Evolutionary conservation across 2,329 filamentous ascomycete genomes (phyloP), one percentile per base, ranked within the genome.

Genomic region (Colletotrichum endophyticum): DNA sequence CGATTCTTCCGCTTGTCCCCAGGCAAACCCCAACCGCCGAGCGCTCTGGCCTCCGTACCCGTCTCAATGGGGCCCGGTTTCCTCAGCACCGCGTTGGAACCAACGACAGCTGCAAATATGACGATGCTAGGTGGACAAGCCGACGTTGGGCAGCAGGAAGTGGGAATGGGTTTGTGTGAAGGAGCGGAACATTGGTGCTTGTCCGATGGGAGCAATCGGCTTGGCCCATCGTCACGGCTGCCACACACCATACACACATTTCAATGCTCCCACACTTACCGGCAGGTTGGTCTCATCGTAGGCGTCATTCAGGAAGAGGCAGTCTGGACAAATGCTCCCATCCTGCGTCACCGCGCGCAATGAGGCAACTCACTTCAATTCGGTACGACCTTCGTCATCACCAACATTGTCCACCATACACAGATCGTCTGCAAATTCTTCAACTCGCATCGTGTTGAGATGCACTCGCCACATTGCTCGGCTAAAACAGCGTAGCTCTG

Each of bases 401-500:
- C 63, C 27, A 39, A 22, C 34, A 62, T 25, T 16, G 56, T n/a
- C 32, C 34, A 36, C 49, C 16, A 15, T 9, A 44, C 30, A 32
- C 63, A 34, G 39, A 68, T 76, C 27, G 64, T 30, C 63, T 30
- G 44, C 39, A 68, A 30, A 63, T 39, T 68, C 69, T 63, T 57
- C 63, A 64, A 32, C 57, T 12, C 28, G n/a, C 44, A 61, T 74
- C 44, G 44, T 27, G n/a, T 69, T 61, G 64, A 69, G 57, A 28
- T 66, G 59, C 34, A 61, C 44, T 76, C 22, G 74, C 74, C 74
- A 76, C 70, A 69, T 39, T 49, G 39, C 57, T 66, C 70, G 70
- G 34, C 28, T 73, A 61, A 34, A 32, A 22, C 34, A 70, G 9
- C 44, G 57, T 22, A 49, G 9, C 39, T 44, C 39, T 62, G 12